Conservation (phyloP, 169 alveolate genomes). For the Plasmodium coatneyi region DNA sequence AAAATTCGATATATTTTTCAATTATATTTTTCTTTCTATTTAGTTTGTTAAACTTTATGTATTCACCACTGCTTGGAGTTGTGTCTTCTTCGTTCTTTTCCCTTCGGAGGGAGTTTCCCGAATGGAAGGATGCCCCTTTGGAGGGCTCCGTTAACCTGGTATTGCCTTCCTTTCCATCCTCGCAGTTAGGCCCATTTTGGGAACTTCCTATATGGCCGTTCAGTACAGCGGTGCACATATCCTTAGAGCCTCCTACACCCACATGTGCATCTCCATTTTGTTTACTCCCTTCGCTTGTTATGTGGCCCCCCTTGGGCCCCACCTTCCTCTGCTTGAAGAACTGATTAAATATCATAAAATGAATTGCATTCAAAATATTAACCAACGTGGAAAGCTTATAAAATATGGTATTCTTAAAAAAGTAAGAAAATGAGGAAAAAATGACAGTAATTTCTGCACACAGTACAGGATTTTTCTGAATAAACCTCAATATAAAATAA, state of each 20-base stretch:
- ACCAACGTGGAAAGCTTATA: conserved; percentile 39
- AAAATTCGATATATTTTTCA: conserved; percentile 26
- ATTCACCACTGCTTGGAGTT: background rate
- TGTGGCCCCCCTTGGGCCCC: background rate
- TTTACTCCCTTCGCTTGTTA: background rate
- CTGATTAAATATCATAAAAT: conserved; percentile 73
- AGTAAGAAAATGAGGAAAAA: conserved; percentile 52
- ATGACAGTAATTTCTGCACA: conserved; percentile 73
- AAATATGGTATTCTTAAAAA: conserved; percentile 62
- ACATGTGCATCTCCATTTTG: background rate
- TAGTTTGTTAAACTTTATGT: conserved; percentile 7
- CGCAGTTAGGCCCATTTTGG: background rate
- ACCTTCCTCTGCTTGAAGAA: conserved; percentile 48
- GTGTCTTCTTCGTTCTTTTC: background rate
- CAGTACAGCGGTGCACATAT: background rate
- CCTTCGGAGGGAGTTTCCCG: background rate
- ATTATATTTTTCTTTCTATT: conserved; percentile 21
- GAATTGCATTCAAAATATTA: conserved; percentile 61
- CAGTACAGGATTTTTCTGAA: conserved; percentile 69
- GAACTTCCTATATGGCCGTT: background rate
- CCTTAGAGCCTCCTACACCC: background rate
- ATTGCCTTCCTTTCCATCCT: background rate
- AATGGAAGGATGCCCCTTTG: background rate
- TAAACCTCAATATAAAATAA: conserved; percentile 59
- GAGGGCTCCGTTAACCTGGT: background rate